Percentiles rank a stretch among this genome's conserved stretches.
Evolutionary conservation across 1,284 basidiomycete genomes (phyloP).

Genomic region (Sutorius eximius): DNA sequence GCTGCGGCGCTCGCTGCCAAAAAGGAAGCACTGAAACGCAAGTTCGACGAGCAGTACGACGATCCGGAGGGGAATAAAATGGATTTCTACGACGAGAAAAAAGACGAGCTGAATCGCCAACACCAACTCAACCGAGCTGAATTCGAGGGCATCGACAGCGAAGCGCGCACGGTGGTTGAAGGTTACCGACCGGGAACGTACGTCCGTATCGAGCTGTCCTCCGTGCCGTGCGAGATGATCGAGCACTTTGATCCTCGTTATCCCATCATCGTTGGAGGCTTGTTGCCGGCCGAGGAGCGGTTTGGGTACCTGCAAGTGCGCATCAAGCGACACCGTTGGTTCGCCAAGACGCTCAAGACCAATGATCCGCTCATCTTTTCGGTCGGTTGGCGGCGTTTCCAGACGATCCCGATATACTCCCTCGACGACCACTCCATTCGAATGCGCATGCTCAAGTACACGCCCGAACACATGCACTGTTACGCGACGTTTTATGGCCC

Average conservation of each 20-base stretch:
- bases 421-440: conserved; percentile 96
- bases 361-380: conserved; percentile 97
- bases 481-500: conserved; percentile 97
- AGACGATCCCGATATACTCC: conserved; percentile 92
- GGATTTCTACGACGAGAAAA: conserved; percentile 91
- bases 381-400: conserved; percentile 95
- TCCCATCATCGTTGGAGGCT: conserved; percentile 90
- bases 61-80: conserved; percentile 76
- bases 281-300: conserved; percentile 88
- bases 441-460: conserved; percentile 99
- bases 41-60: conserved; percentile 97
- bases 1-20: conserved; percentile 74
- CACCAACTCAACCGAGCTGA: conserved; percentile 84
- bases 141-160: conserved; percentile 79
- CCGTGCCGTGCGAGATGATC: conserved; percentile 90
- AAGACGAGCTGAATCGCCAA: conserved; percentile 88
- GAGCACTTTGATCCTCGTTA: conserved; percentile 91
- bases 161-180: conserved; percentile 82
- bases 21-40: conserved; percentile 90
- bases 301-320: conserved; percentile 95
- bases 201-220: conserved; percentile 84
- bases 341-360: conserved; percentile 89
- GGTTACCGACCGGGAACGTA: conserved; percentile 93
- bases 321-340: conserved; percentile 97
- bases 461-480: conserved; percentile 99